phyloP scores from a whole-genome alignment of 441 rosid species.

The Gossypium davidsonii region DNA sequence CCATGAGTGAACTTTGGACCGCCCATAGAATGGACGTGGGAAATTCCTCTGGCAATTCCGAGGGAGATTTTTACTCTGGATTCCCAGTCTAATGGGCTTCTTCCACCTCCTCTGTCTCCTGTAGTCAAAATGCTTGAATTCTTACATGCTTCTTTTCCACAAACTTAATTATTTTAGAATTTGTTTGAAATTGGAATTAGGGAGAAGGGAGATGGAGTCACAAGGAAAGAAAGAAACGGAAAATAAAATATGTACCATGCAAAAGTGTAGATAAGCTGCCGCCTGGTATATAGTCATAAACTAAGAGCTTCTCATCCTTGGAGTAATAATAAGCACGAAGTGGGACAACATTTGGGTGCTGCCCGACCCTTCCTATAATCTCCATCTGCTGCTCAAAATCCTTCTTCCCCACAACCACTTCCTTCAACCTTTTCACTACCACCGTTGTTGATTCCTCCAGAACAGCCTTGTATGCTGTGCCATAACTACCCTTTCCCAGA shows the following conservation, averaged over 20 bases:
- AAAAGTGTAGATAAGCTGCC: conserved; percentile 54
- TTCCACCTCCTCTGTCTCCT: conserved; percentile 45
- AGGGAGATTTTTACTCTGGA: conserved; percentile 50
- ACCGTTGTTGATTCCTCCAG: conserved; percentile 62
- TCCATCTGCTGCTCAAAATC: conserved; percentile 82
- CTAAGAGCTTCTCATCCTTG: conserved; percentile 70
- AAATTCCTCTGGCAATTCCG: conserved; percentile 49
- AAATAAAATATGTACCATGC: conserved; percentile 42
- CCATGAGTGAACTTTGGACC: conserved; percentile 61
- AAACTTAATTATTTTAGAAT: not conserved
- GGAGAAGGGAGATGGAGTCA: not conserved
- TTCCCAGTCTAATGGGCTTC: conserved; percentile 52
- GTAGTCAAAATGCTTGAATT: conserved; percentile 11
- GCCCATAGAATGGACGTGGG: conserved; percentile 49
- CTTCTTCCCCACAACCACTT: conserved; percentile 61
- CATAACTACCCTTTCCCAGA: conserved; percentile 70
- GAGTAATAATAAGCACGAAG: conserved; percentile 69
- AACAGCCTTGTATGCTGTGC: conserved; percentile 69
- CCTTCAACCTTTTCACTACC: conserved; percentile 68
- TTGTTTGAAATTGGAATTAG: not conserved
- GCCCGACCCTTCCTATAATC: conserved; percentile 46
- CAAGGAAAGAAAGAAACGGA: not conserved
- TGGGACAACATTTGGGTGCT: conserved; percentile 54
- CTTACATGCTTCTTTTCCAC: not conserved
- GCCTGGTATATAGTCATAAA: conserved; percentile 45